Base-by-base conservation (phyloP, 352 stramenopile genomes). In the Pythium aristosporum region DNA sequence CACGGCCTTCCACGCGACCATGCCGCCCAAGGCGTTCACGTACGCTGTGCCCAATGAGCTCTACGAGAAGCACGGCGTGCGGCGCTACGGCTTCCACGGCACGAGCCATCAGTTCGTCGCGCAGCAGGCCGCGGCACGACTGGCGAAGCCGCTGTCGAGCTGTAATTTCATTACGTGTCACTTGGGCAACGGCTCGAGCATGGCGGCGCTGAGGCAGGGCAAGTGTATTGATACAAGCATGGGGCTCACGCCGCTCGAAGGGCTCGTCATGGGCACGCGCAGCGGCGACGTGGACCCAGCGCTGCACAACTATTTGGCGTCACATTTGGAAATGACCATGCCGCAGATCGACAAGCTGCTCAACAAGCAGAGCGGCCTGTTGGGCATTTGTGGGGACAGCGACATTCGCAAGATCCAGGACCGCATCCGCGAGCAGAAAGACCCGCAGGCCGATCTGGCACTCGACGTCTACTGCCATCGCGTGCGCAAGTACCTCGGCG, bases 31-130 rank as follows among this genome's bases (percentile, higher is more conserved):
- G 54, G 83, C 90, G 23, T 96, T 74, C 66, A 78, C 76, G 18
- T 97, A 97, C 65, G 86, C 82, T 2, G 63, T 96, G 43, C 90
- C 90, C 6, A 82, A 87, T 64, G 73, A 78, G 30, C 79, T 96
- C 7, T 93, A 93, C 69, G 63, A 92, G 44, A 61, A 94, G 57
- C 82, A 89, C 55, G 80, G 82, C 32, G 84, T 97, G 63, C 85
- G 90, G 49, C 86, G 87, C 60, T 97, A 96, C 69, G 90, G 90
- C 32, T 97, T 97, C 72, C 90, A 97, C 69, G 90, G 90, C 44
- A 96, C 90, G 20, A 94, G 80, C 63, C 86, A 96, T 67, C 78
- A 91, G 63, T 96, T 89, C 60, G 88, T 97, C 21, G 76, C 86
- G 34, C 69, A 84, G 50, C 74, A 96, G 57, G 89, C 88, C 16